These are phyloP conservation scores for Gaeumannomyces sp. DNA, from an alignment of 2,329 filamentous ascomycete species.

Conservation along the genomic window DNA sequence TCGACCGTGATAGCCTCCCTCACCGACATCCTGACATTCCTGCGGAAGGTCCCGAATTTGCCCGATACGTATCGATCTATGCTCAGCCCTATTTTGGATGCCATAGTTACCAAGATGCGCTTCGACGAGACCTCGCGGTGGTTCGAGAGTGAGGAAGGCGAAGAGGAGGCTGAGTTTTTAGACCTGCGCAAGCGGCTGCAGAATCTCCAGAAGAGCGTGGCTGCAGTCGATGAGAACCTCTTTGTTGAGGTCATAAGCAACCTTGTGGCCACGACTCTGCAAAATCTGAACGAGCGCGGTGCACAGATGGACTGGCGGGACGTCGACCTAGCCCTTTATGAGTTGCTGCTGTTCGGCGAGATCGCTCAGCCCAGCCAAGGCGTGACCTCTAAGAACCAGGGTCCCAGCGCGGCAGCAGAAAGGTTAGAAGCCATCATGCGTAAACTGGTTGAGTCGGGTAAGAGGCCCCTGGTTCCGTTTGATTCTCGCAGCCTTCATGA, in stretches of 20 bases:
- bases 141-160: conserved; percentile 91
- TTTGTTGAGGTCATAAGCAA: conserved; percentile 86
- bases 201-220: conserved; percentile 86
- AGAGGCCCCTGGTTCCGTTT: conserved; percentile 24
- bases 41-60: conserved; percentile 74
- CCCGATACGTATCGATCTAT: conserved; percentile 72
- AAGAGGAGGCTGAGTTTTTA: conserved; percentile 95
- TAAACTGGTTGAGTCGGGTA: conserved; percentile 90
- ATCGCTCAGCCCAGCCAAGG: conserved; percentile 84
- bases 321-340: conserved; percentile 84
- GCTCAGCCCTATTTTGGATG: conserved; percentile 81
- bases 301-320: conserved; percentile 87
- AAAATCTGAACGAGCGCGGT: conserved; percentile 67
- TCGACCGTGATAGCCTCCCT: conserved; percentile 90
- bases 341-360: conserved; percentile 95
- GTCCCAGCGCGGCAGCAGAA: conserved; percentile 72
- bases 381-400: conserved; percentile 77
- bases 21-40: conserved; percentile 84
- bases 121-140: conserved; percentile 92
- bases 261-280: conserved; percentile 82
- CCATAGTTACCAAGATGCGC: conserved; percentile 92
- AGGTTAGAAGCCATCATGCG: conserved; percentile 87
- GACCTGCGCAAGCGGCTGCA: conserved; percentile 87
- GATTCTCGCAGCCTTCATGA: too few species aligned
- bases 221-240: conserved; percentile 77